A percentile compares a stretch with the other conserved stretches of the same genome.
Conservation (phyloP, 148 eudicot species). For the Camellia lanceoleosa region DNA sequence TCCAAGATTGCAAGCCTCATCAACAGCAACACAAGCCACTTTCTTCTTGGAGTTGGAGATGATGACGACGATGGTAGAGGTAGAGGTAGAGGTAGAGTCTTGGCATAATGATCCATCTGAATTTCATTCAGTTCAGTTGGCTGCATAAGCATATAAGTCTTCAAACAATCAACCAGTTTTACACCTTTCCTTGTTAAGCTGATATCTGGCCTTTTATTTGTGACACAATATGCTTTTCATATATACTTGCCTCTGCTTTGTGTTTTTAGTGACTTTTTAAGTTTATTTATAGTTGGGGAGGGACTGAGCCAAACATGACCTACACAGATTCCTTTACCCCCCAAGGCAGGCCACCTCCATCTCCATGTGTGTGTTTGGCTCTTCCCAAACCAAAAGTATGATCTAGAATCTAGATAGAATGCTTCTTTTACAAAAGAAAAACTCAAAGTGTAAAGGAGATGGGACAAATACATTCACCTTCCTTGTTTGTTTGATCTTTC, state of each 20-base stretch:
- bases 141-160: not conserved
- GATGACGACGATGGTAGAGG: no score
- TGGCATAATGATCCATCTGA: conserved; percentile 1
- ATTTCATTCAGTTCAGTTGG: not conserved
- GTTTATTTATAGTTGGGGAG: not conserved
- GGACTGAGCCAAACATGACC: not conserved
- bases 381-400: conserved; percentile 8
- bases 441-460: conserved; percentile 1
- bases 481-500: no score
- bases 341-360: not conserved
- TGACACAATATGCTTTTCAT: not conserved
- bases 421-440: not conserved
- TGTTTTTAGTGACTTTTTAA: not conserved
- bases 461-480: not conserved
- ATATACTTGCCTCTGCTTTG: conserved; percentile 2
- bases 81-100: not conserved
- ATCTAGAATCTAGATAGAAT: not conserved
- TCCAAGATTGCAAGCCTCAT: not conserved
- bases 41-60: not conserved
- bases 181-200: not conserved
- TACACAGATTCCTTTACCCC: not conserved
- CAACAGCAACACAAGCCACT: conserved; percentile 13
- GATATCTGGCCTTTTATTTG: not conserved
- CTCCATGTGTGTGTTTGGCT: conserved; percentile 1
- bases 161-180: not conserved